Evolutionary conservation across 228 moss, liverwort and hornwort genomes (phyloP), one percentile per base, ranked within the genome.

Genomic region (Sphagnum fallax): DNA sequence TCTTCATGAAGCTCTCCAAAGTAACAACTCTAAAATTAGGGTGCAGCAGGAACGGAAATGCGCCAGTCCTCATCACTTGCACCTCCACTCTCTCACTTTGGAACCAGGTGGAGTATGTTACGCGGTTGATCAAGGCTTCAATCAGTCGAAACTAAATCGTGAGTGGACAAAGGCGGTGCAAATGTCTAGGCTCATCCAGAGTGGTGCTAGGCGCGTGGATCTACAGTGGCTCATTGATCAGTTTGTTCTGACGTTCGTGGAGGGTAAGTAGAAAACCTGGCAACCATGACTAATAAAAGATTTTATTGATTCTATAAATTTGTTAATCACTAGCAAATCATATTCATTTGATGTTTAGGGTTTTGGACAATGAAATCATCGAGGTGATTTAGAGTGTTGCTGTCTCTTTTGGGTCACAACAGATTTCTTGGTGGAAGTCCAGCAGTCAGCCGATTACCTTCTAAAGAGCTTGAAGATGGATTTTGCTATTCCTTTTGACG

Each of bases 391-490:
- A 55, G 0, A 12, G 53, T 1, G 0, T 55, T 55, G 53, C 53
- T 1, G 53, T 12, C 1, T 55, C 53, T 55, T 55, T 55, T 55
- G 53, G 53, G 53, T 55, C 53, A 55, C 53, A 55, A 55, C 53
- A 55, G 73, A 13, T 32, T 5, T 62, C 49, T 48, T 61, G 51
- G 0, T 6, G 59, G 73, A 61, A 62, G 51, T 52, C 67, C n/a
- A 48, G n/a, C 61, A 47, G 52, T 75, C 75, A 11, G 58, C 50
- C 1, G 65, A 48, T 13, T 69, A 75, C 13, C 16, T 69, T 53
- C 52, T 63, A 60, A 52, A 50, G 70, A 64, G 69, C 16, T 18
- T 75, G 62, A 63, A 75, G 69, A 57, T 59, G 18, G 67, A 52
- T 53, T 48, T 18, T 14, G 53, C 6, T 52, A 72, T 60, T 15